Evolutionary conservation across 192 early-diverging fungal genomes (phyloP).

Genomic region (Backusella tuberculispora): DNA sequence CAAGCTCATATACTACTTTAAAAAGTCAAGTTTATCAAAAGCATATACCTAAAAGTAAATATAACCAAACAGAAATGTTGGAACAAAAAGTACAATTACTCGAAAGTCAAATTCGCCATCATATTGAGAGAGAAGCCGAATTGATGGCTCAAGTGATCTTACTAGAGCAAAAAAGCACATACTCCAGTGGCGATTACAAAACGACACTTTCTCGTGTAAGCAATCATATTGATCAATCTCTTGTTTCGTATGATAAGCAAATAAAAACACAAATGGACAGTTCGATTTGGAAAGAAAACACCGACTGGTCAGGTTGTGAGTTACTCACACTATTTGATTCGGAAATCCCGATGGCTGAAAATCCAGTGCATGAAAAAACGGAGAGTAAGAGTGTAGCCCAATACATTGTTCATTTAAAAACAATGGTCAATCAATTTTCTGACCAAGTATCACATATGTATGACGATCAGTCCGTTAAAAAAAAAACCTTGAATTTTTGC

Average conservation of each 20-base stretch:
- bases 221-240: background rate
- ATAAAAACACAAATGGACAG: background rate
- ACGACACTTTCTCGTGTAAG: background rate
- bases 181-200: background rate
- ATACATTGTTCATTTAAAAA: background rate
- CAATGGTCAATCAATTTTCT: background rate
- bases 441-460: background rate
- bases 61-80: background rate
- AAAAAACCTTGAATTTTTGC: slow-evolving; percentile 2
- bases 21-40: background rate
- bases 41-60: background rate
- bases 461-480: slow-evolving; percentile 5
- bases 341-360: background rate
- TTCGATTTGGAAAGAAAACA: background rate
- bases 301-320: slow-evolving; percentile 11
- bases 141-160: background rate
- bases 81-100: slow-evolving; percentile 7
- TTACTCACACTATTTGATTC: background rate
- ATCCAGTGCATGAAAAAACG: background rate
- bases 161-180: background rate
- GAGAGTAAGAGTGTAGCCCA: background rate
- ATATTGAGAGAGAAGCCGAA: slow-evolving; percentile 12
- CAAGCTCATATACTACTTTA: background rate
- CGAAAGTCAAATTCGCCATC: background rate
- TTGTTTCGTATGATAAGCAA: background rate